Percentiles rank a stretch among this genome's conserved stretches.
Conservation (phyloP, 2,329 filamentous ascomycete species). For the Scedosporium boydii region DNA sequence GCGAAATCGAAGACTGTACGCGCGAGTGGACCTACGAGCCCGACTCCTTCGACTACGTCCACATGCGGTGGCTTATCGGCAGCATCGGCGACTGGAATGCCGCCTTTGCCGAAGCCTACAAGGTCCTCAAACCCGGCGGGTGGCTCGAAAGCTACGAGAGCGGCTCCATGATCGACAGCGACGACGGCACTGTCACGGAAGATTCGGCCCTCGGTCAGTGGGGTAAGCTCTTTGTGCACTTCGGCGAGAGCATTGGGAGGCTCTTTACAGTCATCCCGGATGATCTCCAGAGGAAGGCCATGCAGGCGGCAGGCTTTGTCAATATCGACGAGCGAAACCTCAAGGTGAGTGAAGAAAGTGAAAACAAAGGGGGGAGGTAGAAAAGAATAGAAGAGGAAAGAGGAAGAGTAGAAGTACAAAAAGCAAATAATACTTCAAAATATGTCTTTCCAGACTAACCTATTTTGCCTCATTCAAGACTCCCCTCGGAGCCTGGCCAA, state of each 20-base stretch:
- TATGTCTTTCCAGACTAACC: no score
- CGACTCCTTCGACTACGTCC: conserved; percentile 50
- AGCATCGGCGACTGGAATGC: conserved; percentile 45
- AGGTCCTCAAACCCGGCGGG: conserved; percentile 40
- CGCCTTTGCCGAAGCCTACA: conserved; percentile 38
- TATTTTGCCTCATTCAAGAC: conserved; percentile 5
- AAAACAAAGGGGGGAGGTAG: no score
- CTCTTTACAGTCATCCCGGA: conserved; percentile 22
- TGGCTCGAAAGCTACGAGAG: conserved; percentile 28
- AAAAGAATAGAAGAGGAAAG: neutral
- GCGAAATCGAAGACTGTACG: conserved; percentile 48
- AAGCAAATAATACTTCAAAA: no score
- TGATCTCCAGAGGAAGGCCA: conserved; percentile 16
- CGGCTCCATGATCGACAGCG: conserved; percentile 13
- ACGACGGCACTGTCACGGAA: conserved; percentile 14
- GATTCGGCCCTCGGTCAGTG: conserved; percentile 21
- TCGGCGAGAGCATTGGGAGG: conserved; percentile 21
- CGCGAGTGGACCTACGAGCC: conserved; percentile 37
- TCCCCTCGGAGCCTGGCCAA: conserved; percentile 35
- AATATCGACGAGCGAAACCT: conserved; percentile 32
- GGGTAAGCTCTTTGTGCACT: conserved; percentile 23
- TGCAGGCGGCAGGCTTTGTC: conserved; percentile 26
- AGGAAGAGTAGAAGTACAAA: no score
- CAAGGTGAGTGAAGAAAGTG: conserved; percentile 16
- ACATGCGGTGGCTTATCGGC: conserved; percentile 47